Base-by-base conservation (phyloP, 257 asterid species). In the Przewalskia tangutica region DNA sequence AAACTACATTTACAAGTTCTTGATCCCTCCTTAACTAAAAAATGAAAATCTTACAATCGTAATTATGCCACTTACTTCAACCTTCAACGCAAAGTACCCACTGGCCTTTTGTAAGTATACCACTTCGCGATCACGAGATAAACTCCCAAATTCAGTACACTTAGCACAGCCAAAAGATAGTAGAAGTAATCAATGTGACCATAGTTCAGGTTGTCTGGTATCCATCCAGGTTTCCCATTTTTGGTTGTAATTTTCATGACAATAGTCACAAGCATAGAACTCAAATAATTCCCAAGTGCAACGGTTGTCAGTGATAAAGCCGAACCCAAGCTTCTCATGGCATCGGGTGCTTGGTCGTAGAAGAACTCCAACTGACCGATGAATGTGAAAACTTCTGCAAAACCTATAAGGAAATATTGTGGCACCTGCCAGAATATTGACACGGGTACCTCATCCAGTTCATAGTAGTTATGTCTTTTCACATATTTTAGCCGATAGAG, bases 311-410 rank as follows among this genome's bases (percentile, higher is more conserved):
- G 93, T 11, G 88, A 85, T 12, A 93, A 89, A 2, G 95, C 97
- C 4, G 93, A 63, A 56, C 92, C 85, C 77, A 92, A 71, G 54
- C 94, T 90, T 84, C 98, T 82, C 93, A 91, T 89, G 17, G 96
- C 89, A 75, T 93, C 95, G 0, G 97, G 97, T 0, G 97, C 97
- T 82, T 93, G 94, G 67, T 91, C 94, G 12, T 91, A 93, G 87
- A 93, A 93, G 78, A 93, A 93, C 88, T 93, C 97, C 50, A 93
- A 71, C 68, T 91, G 96, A 51, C 97, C 96, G 0, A 90, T 86
- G 48, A 90, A 90, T 79, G 89, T 88, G 89, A 93, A 91, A 81
- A 93, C 97, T 76, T 93, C 94, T 0, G 97, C 97, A 36, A 92
- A 93, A 14, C 94, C 96, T 64, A 90, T 88, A 23, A 93, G 83